Evolutionary conservation across 2,329 filamentous ascomycete genomes (phyloP).

Genomic region (Fusarium brachygibbosum): DNA sequence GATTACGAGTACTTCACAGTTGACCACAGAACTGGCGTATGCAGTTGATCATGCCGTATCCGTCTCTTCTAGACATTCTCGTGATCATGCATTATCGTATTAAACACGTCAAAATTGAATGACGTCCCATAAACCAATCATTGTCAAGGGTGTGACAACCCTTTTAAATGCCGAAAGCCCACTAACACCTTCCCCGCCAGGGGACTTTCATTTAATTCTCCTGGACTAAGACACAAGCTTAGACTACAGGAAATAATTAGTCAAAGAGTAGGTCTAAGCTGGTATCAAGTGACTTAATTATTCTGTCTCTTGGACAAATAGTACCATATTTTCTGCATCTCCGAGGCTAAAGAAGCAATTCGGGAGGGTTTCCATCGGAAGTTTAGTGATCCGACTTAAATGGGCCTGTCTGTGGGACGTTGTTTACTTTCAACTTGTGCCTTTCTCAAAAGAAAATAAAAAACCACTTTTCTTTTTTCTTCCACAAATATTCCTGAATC

Average conservation of each 20-base stretch:
- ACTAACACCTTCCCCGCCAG: slow-evolving; percentile 25
- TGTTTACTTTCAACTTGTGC: slow-evolving; percentile 3
- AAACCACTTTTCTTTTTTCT: background rate
- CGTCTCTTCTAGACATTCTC: background rate
- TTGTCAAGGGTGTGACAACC: slow-evolving; percentile 9
- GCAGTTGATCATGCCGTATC: too few relatives aligned
- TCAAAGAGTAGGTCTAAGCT: too few relatives aligned
- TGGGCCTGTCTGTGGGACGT: background rate
- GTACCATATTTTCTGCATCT: too few relatives aligned
- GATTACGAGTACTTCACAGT: too few relatives aligned
- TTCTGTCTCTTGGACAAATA: too few relatives aligned
- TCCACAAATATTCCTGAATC: background rate
- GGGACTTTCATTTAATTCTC: slow-evolving; percentile 5
- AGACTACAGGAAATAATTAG: too few relatives aligned
- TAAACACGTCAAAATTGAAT: slow-evolving; percentile 17
- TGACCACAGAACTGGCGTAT: too few relatives aligned
- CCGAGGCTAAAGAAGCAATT: slow-evolving; percentile 2
- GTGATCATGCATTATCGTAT: background rate
- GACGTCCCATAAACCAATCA: background rate
- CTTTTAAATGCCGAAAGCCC: slow-evolving; percentile 16
- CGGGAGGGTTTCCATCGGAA: slow-evolving; percentile 7
- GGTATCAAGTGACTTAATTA: too few relatives aligned
- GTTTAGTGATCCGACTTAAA: slow-evolving; percentile 18
- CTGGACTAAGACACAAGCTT: background rate
- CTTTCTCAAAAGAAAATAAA: background rate